These are phyloP conservation scores for Penicillium occitanis DNA, from an alignment of 2,329 filamentous ascomycete genomes.

Conservation along the genomic window DNA sequence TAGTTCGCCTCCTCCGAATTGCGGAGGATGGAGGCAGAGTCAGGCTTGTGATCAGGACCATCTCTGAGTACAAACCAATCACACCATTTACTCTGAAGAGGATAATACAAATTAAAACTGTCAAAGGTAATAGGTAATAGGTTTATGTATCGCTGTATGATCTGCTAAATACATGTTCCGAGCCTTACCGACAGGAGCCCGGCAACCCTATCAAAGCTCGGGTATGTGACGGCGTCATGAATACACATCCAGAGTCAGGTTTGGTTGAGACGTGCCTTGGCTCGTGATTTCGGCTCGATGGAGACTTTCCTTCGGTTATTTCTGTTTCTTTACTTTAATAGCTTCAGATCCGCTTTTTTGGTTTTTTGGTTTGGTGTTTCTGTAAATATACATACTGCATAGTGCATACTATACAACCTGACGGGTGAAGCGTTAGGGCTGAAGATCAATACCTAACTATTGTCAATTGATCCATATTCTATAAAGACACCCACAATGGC, in stretches of 20 bases:
- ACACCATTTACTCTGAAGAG: neutral
- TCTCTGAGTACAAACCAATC: neutral
- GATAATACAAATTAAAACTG: neutral
- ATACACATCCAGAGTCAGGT: slow-evolving; percentile 5
- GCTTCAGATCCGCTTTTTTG: slow-evolving; percentile 3
- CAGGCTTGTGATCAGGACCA: slow-evolving; percentile 10
- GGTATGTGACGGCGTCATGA: slow-evolving; percentile 15
- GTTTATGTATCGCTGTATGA: neutral
- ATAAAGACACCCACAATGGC: slow-evolving; percentile 16
- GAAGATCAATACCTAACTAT: neutral
- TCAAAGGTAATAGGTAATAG: neutral
- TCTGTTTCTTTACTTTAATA: slow-evolving; percentile 14
- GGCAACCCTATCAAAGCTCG: slow-evolving; percentile 16
- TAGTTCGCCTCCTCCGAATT: slow-evolving; percentile 14
- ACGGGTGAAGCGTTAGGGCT: slow-evolving; percentile 5
- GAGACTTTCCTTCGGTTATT: slow-evolving; percentile 15
- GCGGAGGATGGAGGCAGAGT: slow-evolving; percentile 1
- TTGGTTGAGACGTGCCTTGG: slow-evolving; percentile 3
- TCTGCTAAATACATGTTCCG: slow-evolving; percentile 12
- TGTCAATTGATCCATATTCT: neutral
- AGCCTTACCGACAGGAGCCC: slow-evolving; percentile 14
- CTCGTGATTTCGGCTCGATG: slow-evolving; percentile 18
- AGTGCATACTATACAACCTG: neutral
- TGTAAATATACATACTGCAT: neutral
- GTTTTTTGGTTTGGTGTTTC: neutral